phyloP scores from a whole-genome alignment of 768 basidiomycete species.

The Lanmaoa pseudosensibilis region DNA sequence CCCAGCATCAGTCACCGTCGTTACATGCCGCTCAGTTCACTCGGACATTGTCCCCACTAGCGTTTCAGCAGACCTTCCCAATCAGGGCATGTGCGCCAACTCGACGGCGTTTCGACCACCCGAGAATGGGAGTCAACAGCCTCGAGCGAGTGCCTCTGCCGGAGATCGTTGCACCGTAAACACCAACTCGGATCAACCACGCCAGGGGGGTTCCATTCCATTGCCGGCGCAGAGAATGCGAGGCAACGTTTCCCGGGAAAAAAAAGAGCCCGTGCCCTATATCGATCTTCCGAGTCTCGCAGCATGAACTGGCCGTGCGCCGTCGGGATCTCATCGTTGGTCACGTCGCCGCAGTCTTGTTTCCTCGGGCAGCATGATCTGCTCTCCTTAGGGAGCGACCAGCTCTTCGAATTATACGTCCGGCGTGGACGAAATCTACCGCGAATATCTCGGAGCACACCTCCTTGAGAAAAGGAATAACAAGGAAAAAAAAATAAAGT shows the following conservation, averaged over 20 bases:
- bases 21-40: constrained; percentile 1
- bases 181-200: background rate
- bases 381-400: background rate
- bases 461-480: constrained; percentile 11
- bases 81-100: background rate
- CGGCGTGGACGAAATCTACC: constrained; percentile 14
- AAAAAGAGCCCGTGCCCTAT: background rate
- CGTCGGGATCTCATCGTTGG: constrained; percentile 4
- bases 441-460: constrained; percentile 19
- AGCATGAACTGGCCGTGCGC: background rate
- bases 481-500: background rate
- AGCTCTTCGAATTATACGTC: background rate
- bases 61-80: constrained; percentile 3
- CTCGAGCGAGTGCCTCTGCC: background rate
- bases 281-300: background rate
- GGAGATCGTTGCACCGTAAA: background rate
- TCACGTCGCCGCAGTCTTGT: constrained; percentile 2
- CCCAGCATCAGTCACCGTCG: background rate
- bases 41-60: background rate
- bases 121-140: constrained; percentile 3
- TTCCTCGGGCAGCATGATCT: constrained; percentile 7
- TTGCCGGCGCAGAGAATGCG: no score
- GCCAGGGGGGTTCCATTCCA: no score
- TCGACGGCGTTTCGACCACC: constrained; percentile 13
- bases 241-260: no score